Evolutionary conservation across 495 filamentous ascomycete genomes (phyloP).

Genomic region (Penicillium roqueforti): DNA sequence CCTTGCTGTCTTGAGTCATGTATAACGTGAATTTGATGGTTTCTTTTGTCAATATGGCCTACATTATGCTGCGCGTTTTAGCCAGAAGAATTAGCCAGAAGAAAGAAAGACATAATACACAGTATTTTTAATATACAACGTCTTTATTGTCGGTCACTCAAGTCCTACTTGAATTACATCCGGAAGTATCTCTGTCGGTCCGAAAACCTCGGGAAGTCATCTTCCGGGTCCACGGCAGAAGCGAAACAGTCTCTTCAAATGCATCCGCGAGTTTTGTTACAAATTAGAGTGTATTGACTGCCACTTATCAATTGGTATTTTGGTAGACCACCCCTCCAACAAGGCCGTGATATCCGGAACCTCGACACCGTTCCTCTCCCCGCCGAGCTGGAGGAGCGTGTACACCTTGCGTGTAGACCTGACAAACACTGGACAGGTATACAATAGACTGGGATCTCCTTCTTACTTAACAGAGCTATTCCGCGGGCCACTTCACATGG

Average conservation of each 20-base stretch:
- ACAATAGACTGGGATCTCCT: slow-evolving; percentile 53
- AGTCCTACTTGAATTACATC: neutral
- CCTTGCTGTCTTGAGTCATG: neutral
- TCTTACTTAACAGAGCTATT: slow-evolving; percentile 51
- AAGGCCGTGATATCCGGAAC: slow-evolving; percentile 54
- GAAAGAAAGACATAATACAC: neutral
- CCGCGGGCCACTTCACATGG: slow-evolving; percentile 47
- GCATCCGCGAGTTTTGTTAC: neutral
- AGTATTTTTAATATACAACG: neutral
- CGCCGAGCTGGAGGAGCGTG: slow-evolving; percentile 35
- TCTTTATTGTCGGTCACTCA: neutral
- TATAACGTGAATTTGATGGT: neutral
- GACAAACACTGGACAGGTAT: slow-evolving; percentile 56
- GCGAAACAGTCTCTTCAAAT: neutral
- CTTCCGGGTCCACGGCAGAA: neutral
- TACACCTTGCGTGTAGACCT: slow-evolving; percentile 57
- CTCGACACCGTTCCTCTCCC: slow-evolving; percentile 48
- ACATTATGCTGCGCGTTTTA: neutral
- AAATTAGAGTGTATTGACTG: neutral
- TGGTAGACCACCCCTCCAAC: too few relatives aligned
- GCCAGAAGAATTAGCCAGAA: neutral
- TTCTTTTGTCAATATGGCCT: neutral
- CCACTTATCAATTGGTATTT: too few relatives aligned
- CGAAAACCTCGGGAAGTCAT: slow-evolving; percentile 3
- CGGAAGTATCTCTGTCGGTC: slow-evolving; percentile 2